These are phyloP conservation scores for Agaricus subrufescens DNA, from an alignment of 768 basidiomycete genomes.

Conservation along the genomic window DNA sequence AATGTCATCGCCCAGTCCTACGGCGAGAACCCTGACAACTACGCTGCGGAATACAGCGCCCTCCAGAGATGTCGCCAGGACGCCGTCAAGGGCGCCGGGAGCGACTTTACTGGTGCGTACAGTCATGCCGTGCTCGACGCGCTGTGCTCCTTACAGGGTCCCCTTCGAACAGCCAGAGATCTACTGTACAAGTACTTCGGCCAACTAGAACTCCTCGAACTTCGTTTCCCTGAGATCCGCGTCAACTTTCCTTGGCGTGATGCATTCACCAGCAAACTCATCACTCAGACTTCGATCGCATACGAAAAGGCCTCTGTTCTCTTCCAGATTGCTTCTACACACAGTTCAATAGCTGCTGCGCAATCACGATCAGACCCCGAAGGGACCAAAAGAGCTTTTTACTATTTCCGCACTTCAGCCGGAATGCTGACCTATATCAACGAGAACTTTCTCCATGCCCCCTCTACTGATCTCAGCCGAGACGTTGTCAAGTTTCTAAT, in stretches of 20 bases:
- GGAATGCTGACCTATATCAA: slow-evolving; percentile 99
- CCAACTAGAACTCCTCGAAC: slow-evolving; percentile 93
- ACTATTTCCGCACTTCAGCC: slow-evolving; percentile 84
- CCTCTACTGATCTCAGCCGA: slow-evolving; percentile 88
- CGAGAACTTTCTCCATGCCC: slow-evolving; percentile 98
- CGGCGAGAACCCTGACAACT: slow-evolving; percentile 88
- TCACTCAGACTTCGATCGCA: slow-evolving; percentile 92
- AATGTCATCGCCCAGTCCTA: slow-evolving; percentile 87
- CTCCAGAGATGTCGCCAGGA: slow-evolving; percentile 93
- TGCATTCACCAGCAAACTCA: slow-evolving; percentile 92
- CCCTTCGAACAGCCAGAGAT: slow-evolving; percentile 60
- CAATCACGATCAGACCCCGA: slow-evolving; percentile 88
- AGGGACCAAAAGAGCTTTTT: slow-evolving; percentile 89
- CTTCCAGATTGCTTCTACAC: slow-evolving; percentile 92
- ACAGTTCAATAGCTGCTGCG: slow-evolving; percentile 84
- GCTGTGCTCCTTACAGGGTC: not conserved
- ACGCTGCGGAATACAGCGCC: slow-evolving; percentile 75
- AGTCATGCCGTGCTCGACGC: not conserved
- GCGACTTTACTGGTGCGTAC: slow-evolving; percentile 82
- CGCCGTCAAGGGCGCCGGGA: slow-evolving; percentile 93
- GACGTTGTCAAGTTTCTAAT: slow-evolving; percentile 94
- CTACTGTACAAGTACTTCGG: slow-evolving; percentile 99
- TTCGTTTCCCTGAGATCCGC: slow-evolving; percentile 94
- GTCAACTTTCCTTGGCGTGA: slow-evolving; percentile 97
- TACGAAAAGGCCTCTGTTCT: slow-evolving; percentile 98